phyloP scores from a whole-genome alignment of 83 land plant genomes.

The Diphasiastrum complanatum region DNA sequence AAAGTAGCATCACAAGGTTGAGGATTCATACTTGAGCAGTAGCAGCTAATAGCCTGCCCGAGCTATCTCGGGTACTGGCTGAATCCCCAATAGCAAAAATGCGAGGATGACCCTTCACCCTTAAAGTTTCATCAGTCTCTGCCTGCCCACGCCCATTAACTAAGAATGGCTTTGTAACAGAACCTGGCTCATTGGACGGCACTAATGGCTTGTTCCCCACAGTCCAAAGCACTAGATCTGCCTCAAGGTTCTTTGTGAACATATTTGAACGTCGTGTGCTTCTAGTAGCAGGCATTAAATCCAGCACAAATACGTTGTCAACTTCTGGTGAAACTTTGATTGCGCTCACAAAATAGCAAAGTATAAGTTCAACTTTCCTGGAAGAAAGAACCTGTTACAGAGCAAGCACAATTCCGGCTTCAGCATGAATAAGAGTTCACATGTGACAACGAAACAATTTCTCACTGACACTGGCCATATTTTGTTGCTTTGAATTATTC shows the following conservation, averaged over 20 bases:
- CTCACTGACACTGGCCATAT: background rate
- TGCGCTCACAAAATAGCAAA: conserved; percentile 68
- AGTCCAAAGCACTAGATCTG: conserved; percentile 94
- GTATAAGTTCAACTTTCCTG: conserved; percentile 54
- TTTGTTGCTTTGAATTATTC: too few species aligned
- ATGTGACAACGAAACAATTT: too few species aligned
- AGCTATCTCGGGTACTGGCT: conserved; percentile 59
- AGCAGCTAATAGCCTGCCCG: conserved; percentile 67
- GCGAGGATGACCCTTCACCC: conserved; percentile 81
- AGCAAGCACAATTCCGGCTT: background rate
- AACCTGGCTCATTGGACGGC: conserved; percentile 38
- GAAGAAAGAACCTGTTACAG: conserved; percentile 58
- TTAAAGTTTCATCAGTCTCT: conserved; percentile 85
- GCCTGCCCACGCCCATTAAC: conserved; percentile 79
- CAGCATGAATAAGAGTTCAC: background rate
- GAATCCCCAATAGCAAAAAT: conserved; percentile 98
- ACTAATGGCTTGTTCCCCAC: conserved; percentile 64
- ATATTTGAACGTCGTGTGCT: conserved; percentile 9
- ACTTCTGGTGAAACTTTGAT: conserved; percentile 25
- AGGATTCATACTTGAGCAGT: conserved; percentile 69
- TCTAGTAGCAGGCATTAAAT: conserved; percentile 15
- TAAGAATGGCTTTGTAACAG: conserved; percentile 40
- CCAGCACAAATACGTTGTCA: conserved; percentile 8
- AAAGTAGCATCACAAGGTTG: background rate
- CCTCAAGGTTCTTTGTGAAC: conserved; percentile 35